phyloP scores from a whole-genome alignment of 2,329 filamentous ascomycete genomes.

The Diplodia corticola region DNA sequence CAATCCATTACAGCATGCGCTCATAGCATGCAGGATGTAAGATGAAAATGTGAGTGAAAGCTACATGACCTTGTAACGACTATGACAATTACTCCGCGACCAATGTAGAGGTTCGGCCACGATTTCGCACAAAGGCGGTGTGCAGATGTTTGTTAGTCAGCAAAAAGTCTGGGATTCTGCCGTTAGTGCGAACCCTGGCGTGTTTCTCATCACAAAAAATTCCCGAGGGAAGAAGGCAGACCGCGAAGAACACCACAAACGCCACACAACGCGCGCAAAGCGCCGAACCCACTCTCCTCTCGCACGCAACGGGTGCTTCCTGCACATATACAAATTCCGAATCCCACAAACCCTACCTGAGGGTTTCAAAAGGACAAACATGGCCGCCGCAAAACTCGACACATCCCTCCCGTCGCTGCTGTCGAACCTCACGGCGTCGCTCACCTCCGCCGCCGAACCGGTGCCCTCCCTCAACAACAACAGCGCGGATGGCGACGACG shows the following conservation, averaged over 20 bases:
- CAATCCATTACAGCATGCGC: not conserved
- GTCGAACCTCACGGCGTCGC: constrained; percentile 55
- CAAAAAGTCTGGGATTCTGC: not conserved
- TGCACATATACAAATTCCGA: not conserved
- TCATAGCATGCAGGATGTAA: not conserved
- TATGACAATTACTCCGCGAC: not conserved
- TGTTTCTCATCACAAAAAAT: not conserved
- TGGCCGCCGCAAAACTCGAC: constrained; percentile 29
- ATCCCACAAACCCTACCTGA: not conserved
- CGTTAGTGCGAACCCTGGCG: not conserved
- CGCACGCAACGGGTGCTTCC: not conserved
- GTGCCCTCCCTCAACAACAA: constrained; percentile 41
- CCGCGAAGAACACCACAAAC: not conserved
- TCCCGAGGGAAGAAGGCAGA: too few species aligned
- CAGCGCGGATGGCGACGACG: not conserved
- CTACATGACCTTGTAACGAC: not conserved
- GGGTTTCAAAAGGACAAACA: not conserved
- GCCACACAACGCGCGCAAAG: not conserved
- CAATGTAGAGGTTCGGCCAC: not conserved
- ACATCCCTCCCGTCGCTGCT: constrained; percentile 45
- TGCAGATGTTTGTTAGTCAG: not conserved
- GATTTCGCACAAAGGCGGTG: not conserved
- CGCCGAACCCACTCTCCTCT: not conserved
- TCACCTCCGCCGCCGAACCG: constrained; percentile 59
- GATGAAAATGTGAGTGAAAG: not conserved